These are phyloP conservation scores for Trifolium subterraneum DNA, from an alignment of 306 rosid species.

Conservation along the genomic window DNA sequence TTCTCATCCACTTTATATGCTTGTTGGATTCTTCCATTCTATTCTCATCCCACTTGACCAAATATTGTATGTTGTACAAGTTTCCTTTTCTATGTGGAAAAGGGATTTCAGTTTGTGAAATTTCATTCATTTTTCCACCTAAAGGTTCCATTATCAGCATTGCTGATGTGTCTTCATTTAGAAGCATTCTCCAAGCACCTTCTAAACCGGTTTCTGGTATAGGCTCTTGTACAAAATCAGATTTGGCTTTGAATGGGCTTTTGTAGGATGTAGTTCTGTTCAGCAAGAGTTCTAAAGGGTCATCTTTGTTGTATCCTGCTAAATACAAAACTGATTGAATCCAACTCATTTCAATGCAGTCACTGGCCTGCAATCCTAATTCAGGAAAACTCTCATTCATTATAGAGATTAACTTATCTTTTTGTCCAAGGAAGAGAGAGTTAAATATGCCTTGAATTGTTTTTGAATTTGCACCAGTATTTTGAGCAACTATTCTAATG, in stretches of 20 bases:
- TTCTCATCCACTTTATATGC: conserved; percentile 39
- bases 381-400: conserved; percentile 61
- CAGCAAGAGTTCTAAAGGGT: conserved; percentile 51
- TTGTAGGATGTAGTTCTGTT: conserved; percentile 45
- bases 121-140: conserved; percentile 64
- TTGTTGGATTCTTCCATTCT: conserved; percentile 22
- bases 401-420: conserved; percentile 42
- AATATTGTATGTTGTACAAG: conserved; percentile 48
- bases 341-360: conserved; percentile 71
- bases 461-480: conserved; percentile 35
- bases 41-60: conserved; percentile 41
- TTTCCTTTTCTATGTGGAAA: conserved; percentile 69
- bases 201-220: conserved; percentile 49
- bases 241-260: conserved; percentile 63
- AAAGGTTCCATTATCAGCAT: conserved; percentile 53
- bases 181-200: conserved; percentile 58
- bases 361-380: conserved; percentile 54
- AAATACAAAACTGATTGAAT: conserved; percentile 51
- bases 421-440: conserved; percentile 50
- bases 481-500: conserved; percentile 56
- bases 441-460: conserved; percentile 15
- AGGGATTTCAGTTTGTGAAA: conserved; percentile 50
- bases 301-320: conserved; percentile 44
- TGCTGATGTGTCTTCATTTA: conserved; percentile 41
- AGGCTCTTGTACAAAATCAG: conserved; percentile 59